Percentiles rank a stretch among this genome's conserved stretches.
These are phyloP conservation scores for Penicillium carneum DNA, from an alignment of 2,329 filamentous ascomycete genomes.

Conservation along the genomic window DNA sequence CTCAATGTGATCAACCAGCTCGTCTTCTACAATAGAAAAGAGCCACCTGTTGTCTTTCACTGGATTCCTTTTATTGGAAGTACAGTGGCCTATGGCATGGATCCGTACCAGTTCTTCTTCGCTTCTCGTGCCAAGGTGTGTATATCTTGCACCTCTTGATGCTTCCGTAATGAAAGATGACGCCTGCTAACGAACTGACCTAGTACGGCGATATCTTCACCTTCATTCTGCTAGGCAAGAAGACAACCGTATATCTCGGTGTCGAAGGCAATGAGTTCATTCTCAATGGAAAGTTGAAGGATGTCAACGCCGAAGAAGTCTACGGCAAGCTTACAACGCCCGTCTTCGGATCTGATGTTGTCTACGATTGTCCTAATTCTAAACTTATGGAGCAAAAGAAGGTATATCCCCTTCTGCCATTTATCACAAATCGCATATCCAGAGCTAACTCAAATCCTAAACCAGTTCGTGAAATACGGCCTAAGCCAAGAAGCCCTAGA, in stretches of 20 bases:
- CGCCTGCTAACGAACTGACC: slow-evolving; percentile 30
- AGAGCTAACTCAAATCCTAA: neutral
- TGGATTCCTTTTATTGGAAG: slow-evolving; percentile 69
- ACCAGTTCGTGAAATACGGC: slow-evolving; percentile 68
- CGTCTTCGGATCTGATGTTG: slow-evolving; percentile 82
- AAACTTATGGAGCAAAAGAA: slow-evolving; percentile 98
- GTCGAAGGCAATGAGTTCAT: slow-evolving; percentile 89
- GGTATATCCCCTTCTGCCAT: slow-evolving; percentile 54
- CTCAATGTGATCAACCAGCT: slow-evolving; percentile 79
- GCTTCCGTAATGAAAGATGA: neutral
- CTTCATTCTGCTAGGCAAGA: slow-evolving; percentile 84
- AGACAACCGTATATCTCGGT: slow-evolving; percentile 84
- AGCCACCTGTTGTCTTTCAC: slow-evolving; percentile 81
- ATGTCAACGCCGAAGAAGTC: slow-evolving; percentile 89
- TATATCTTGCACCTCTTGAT: neutral
- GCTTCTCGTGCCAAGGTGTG: slow-evolving; percentile 73
- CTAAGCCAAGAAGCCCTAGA: slow-evolving; percentile 66
- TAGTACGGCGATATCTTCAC: slow-evolving; percentile 90
- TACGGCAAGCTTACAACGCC: slow-evolving; percentile 77
- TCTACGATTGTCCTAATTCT: slow-evolving; percentile 88
- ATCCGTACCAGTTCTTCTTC: slow-evolving; percentile 83
- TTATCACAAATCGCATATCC: neutral
- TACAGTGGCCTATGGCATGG: slow-evolving; percentile 55
- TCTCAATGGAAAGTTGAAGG: slow-evolving; percentile 87
- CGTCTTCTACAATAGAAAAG: slow-evolving; percentile 76